These are phyloP conservation scores for Stephanocyclus meneghinianus DNA, from an alignment of 352 stramenopile species.

Conservation along the genomic window DNA sequence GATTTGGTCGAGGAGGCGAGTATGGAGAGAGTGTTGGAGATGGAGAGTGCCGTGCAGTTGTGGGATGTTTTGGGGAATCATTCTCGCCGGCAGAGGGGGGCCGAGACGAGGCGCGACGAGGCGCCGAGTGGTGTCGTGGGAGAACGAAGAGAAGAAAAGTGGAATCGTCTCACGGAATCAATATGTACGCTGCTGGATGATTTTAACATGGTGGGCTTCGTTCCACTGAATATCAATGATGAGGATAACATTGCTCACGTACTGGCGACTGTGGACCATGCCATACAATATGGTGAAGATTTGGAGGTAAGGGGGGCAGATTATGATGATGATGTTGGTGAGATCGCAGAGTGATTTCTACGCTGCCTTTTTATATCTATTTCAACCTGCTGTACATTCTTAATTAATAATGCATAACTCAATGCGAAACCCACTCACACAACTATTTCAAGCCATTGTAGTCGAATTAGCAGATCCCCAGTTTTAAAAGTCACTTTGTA, in stretches of 20 bases:
- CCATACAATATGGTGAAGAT: conserved; percentile 96
- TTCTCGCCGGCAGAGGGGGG: neutral
- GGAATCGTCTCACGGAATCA: conserved; percentile 72
- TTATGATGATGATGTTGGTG: conserved; percentile 50
- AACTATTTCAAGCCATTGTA: too few species aligned
- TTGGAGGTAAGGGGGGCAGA: conserved; percentile 83
- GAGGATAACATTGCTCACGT: conserved; percentile 96
- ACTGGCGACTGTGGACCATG: conserved; percentile 92
- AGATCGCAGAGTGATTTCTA: conserved; percentile 4
- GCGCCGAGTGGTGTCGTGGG: neutral
- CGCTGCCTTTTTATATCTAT: neutral
- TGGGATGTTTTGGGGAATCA: conserved; percentile 70
- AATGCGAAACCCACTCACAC: too few species aligned
- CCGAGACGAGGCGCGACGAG: neutral
- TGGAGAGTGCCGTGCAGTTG: conserved; percentile 66
- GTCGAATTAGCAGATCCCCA: too few species aligned
- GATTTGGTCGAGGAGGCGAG: conserved; percentile 91
- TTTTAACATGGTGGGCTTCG: conserved; percentile 96
- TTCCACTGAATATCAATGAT: conserved; percentile 95
- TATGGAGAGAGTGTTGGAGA: conserved; percentile 79
- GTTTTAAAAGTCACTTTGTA: neutral
- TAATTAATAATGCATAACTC: neutral
- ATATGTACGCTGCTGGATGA: conserved; percentile 86
- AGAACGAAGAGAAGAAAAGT: conserved; percentile 33
- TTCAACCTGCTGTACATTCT: too few species aligned